These are phyloP conservation scores for Leucoagaricus sp. DNA, from an alignment of 1,284 basidiomycete genomes.

Conservation along the genomic window DNA sequence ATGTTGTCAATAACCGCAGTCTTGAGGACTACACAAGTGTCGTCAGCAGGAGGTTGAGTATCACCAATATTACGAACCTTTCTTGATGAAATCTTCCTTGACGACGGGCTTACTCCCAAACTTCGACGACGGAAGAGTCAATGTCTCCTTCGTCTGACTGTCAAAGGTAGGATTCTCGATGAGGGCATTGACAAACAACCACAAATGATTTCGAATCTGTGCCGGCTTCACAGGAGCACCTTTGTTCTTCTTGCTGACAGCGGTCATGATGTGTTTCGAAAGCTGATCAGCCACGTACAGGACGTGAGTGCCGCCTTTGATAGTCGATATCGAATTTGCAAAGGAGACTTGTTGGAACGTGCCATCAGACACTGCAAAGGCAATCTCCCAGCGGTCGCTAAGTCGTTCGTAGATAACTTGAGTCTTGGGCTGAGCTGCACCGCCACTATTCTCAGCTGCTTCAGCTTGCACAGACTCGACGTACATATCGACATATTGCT, in stretches of 20 bases:
- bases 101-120: conserved; percentile 87
- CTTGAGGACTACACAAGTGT: conserved; percentile 68
- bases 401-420: conserved; percentile 84
- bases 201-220: conserved; percentile 98
- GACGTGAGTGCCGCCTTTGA: conserved; percentile 97
- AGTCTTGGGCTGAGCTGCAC: conserved; percentile 75
- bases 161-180: conserved; percentile 99
- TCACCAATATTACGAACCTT: conserved; percentile 56
- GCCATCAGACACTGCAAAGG: conserved; percentile 92
- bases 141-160: conserved; percentile 97
- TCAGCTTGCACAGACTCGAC: conserved; percentile 71
- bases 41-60: neutral
- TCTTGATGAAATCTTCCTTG: conserved; percentile 95
- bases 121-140: conserved; percentile 88
- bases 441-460: conserved; percentile 67
- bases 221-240: conserved; percentile 88
- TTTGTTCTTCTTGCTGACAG: conserved; percentile 97
- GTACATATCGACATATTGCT: conserved; percentile 97
- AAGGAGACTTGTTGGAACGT: conserved; percentile 95
- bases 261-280: conserved; percentile 78
- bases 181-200: conserved; percentile 96
- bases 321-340: conserved; percentile 97
- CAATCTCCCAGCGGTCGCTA: conserved; percentile 91
- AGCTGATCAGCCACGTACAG: conserved; percentile 87
- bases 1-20: conserved; percentile 93